Evolutionary conservation across 2,329 filamentous ascomycete species (phyloP).

Genomic region (Colletotrichum tamarilloi): DNA sequence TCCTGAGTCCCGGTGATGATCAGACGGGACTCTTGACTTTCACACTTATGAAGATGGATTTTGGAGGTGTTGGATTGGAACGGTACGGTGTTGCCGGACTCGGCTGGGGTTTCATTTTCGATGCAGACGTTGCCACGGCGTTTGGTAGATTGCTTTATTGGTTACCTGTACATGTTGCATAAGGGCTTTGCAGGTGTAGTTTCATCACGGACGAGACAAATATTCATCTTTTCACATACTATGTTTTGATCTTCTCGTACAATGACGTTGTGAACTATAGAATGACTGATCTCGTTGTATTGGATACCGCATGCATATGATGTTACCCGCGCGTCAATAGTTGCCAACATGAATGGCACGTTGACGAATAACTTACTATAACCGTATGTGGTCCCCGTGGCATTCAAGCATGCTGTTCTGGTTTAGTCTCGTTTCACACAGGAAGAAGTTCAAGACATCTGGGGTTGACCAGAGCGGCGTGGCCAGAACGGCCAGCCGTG

Average conservation of each 20-base stretch:
- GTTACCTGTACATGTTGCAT: constrained; percentile 31
- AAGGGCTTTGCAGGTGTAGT: constrained; percentile 23
- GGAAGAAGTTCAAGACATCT: constrained; percentile 19
- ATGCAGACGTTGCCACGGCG: constrained; percentile 25
- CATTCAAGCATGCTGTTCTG: background rate
- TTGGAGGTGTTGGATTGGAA: constrained; percentile 31
- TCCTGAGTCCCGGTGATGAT: constrained; percentile 34
- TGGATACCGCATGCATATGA: constrained; percentile 13
- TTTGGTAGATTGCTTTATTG: constrained; percentile 25
- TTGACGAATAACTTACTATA: constrained; percentile 5
- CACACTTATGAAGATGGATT: constrained; percentile 35
- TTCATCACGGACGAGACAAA: constrained; percentile 32
- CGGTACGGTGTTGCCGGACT: constrained; percentile 30
- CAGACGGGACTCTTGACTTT: constrained; percentile 31
- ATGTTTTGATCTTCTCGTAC: background rate
- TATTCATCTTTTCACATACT: constrained; percentile 14
- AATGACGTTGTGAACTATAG: background rate
- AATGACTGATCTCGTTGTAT: constrained; percentile 10
- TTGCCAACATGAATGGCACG: constrained; percentile 5
- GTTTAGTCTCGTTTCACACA: background rate
- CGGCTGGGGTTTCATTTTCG: constrained; percentile 30
- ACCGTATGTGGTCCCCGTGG: background rate
- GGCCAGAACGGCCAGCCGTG: background rate
- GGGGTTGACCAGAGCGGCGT: background rate
- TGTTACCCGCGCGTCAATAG: constrained; percentile 19